Conservation (phyloP, 225 moss, liverwort and hornwort species). For the Polytrichum commune region DNA sequence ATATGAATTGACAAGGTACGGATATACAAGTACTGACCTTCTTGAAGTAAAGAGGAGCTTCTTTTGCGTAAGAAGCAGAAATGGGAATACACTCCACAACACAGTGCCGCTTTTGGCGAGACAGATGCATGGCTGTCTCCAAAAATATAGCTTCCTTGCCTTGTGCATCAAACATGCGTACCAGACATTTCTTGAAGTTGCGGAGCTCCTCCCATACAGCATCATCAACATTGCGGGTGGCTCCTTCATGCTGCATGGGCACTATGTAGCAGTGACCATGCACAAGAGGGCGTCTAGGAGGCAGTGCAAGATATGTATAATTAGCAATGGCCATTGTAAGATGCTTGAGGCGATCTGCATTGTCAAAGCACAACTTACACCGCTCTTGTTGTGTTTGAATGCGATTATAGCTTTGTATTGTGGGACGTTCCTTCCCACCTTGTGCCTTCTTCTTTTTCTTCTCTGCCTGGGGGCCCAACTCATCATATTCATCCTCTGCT, state of each 20-base stretch:
- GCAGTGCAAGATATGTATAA: slow-evolving; percentile 73
- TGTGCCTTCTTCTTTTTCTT: slow-evolving; percentile 44
- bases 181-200: slow-evolving; percentile 96
- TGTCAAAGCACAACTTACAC: slow-evolving; percentile 84
- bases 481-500: slow-evolving; percentile 74
- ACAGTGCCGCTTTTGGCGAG: slow-evolving; percentile 75
- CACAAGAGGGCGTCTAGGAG: slow-evolving; percentile 69
- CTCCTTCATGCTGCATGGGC: slow-evolving; percentile 91
- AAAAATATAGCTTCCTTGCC: slow-evolving; percentile 78
- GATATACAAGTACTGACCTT: slow-evolving; percentile 47
- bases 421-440: slow-evolving; percentile 34
- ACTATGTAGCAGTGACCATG: slow-evolving; percentile 87
- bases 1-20: background rate
- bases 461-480: slow-evolving; percentile 56
- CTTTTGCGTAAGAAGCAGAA: slow-evolving; percentile 61
- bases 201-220: slow-evolving; percentile 94
- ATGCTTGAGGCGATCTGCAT: slow-evolving; percentile 77
- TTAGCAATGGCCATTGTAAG: slow-evolving; percentile 95
- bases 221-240: slow-evolving; percentile 90
- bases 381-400: slow-evolving; percentile 71
- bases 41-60: slow-evolving; percentile 95
- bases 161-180: slow-evolving; percentile 81
- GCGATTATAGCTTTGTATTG: slow-evolving; percentile 42
- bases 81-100: slow-evolving; percentile 93
- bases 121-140: slow-evolving; percentile 79